A percentile compares a stretch with the other conserved stretches of the same genome.
Conservation (phyloP, 1,284 basidiomycete genomes). For the Sanghuangporus sanghuang region DNA sequence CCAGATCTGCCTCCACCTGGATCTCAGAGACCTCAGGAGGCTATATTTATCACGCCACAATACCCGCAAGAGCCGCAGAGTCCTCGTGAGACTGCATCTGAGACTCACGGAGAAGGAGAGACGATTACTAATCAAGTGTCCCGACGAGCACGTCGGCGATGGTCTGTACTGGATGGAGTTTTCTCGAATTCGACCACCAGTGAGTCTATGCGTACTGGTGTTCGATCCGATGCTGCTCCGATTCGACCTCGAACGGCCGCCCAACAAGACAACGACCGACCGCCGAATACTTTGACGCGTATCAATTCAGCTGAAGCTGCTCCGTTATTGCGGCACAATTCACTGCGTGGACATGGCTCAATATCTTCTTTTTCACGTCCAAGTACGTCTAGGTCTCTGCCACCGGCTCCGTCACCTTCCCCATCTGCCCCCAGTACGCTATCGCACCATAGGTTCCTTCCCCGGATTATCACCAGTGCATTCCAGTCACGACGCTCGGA, state of each 20-base stretch:
- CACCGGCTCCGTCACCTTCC: neutral
- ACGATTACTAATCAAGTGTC: neutral
- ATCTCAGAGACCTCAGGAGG: slow-evolving; percentile 56
- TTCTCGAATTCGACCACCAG: slow-evolving; percentile 25
- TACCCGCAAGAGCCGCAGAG: slow-evolving; percentile 12
- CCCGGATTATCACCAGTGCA: slow-evolving; percentile 64
- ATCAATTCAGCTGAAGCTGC: slow-evolving; percentile 6
- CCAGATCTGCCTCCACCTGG: slow-evolving; percentile 68
- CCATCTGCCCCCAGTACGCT: slow-evolving; percentile 33
- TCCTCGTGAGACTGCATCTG: slow-evolving; percentile 9
- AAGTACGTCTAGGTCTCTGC: slow-evolving; percentile 7
- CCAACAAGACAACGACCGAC: slow-evolving; percentile 2
- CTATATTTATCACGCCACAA: slow-evolving; percentile 41
- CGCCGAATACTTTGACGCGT: slow-evolving; percentile 7
- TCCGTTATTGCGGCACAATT: neutral
- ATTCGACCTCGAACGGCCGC: neutral
- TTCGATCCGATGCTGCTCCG: slow-evolving; percentile 17
- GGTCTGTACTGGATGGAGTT: slow-evolving; percentile 45
- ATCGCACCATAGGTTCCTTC: slow-evolving; percentile 55
- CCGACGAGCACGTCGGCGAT: slow-evolving; percentile 24
- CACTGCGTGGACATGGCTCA: neutral
- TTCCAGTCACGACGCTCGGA: slow-evolving; percentile 54
- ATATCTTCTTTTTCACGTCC: neutral
- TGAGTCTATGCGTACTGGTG: slow-evolving; percentile 17
- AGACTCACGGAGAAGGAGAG: neutral